These are phyloP conservation scores for Aechmea fasciata DNA, from an alignment of 176 grass and related monocot species.

Conservation along the genomic window DNA sequence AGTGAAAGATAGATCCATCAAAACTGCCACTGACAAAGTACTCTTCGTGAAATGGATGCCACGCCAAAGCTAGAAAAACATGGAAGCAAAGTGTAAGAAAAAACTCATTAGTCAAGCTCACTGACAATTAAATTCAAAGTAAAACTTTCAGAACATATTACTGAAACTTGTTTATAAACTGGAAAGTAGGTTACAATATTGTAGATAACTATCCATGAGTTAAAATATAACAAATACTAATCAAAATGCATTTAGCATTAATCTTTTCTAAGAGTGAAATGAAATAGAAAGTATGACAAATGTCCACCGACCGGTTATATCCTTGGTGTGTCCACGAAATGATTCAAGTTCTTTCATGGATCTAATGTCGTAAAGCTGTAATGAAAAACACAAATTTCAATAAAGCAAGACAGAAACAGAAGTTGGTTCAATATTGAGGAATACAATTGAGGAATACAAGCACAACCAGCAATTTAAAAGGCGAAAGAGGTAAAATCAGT, in stretches of 20 bases:
- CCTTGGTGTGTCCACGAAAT: slow-evolving; percentile 95
- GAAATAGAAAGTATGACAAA: slow-evolving; percentile 15
- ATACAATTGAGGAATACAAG: not conserved
- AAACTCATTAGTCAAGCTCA: not conserved
- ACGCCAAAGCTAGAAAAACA: slow-evolving; percentile 73
- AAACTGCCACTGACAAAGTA: slow-evolving; percentile 98
- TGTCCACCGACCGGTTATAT: slow-evolving; percentile 69
- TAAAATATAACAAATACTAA: slow-evolving; percentile 3
- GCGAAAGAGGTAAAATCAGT: not conserved
- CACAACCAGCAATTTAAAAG: not conserved
- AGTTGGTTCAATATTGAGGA: no score
- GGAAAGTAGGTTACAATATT: no score
- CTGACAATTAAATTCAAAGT: not conserved
- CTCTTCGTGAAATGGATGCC: slow-evolving; percentile 99
- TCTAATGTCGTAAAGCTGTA: slow-evolving; percentile 99
- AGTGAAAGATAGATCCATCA: slow-evolving; percentile 96
- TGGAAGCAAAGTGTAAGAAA: not conserved
- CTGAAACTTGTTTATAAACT: no score
- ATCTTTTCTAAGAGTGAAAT: not conserved
- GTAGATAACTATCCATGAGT: no score
- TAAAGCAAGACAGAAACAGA: not conserved
- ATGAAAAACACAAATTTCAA: slow-evolving; percentile 27
- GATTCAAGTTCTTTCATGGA: slow-evolving; percentile 99
- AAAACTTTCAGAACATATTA: not conserved
- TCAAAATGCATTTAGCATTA: no score